phyloP scores from a whole-genome alignment of 2,329 filamentous ascomycete species.

The Clonostachys sp. region DNA sequence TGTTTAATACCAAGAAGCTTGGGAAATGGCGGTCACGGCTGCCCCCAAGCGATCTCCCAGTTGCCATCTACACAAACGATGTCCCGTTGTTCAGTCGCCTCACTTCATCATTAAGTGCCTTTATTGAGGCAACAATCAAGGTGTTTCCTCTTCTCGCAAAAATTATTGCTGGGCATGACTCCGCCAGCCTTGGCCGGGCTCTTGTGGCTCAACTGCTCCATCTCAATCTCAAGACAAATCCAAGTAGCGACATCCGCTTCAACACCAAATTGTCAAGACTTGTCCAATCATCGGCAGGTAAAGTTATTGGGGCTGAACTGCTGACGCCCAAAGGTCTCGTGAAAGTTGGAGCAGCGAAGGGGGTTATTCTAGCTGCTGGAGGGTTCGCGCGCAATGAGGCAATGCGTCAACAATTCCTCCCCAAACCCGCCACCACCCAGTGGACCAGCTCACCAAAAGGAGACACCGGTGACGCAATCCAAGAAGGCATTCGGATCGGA shows the following conservation, averaged over 20 bases:
- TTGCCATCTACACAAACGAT: not conserved
- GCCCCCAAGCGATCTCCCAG: not conserved
- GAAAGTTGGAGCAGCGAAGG: conserved; percentile 14
- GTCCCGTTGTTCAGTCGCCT: not conserved
- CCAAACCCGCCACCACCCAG: conserved; percentile 8
- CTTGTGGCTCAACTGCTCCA: conserved; percentile 13
- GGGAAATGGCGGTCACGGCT: conserved; percentile 10
- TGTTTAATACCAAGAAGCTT: conserved; percentile 16
- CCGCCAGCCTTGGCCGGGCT: conserved; percentile 13
- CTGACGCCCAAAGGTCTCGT: conserved; percentile 10
- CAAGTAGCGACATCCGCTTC: not conserved
- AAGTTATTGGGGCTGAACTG: conserved; percentile 14
- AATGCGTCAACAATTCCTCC: conserved; percentile 17
- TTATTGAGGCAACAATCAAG: not conserved
- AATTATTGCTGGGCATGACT: conserved; percentile 5
- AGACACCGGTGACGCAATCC: conserved; percentile 13
- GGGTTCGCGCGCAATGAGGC: conserved; percentile 23
- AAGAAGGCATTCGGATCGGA: conserved; percentile 16
- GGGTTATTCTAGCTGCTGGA: conserved; percentile 24
- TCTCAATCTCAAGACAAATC: conserved; percentile 5
- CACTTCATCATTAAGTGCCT: not conserved
- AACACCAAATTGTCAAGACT: too few relatives aligned
- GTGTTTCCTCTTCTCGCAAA: not conserved
- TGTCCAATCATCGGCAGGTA: conserved; percentile 1
- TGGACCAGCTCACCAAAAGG: conserved; percentile 16